Evolutionary conservation across 2,329 filamentous ascomycete species (phyloP), one percentile per base, ranked within the genome.

Genomic region (Graphilbum fragrans): DNA sequence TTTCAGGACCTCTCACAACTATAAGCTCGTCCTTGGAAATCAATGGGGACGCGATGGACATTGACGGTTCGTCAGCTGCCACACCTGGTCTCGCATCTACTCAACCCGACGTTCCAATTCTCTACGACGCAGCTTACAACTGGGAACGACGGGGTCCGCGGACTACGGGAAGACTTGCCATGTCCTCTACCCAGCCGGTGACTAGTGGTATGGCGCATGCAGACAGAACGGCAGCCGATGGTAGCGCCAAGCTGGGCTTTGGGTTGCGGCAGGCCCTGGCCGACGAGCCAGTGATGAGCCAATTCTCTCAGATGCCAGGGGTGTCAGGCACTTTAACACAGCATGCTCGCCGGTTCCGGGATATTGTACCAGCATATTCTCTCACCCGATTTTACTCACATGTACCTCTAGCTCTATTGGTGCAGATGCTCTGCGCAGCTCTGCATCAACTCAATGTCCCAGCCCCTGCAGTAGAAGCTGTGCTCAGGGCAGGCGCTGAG

Each of bases 381-480:
- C 75, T 98, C 47, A 90, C 90, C 7, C 82, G 88, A 43, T 98
- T 98, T 70, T 88, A 92, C 62, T 95, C 88, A 1, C 75, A 81
- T 38, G 79, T 90, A 53, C 75, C 86, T 2, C 67, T 86, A 6
- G 65, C 74, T 14, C 72, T 90, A 43, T 74, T 98, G 1, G 71
- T 94, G 0, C 81, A 87, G 39, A 79, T 90, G 57, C 68, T 98
- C 18, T 71, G 76, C 52, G 83, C 87, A 49, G 84, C 86, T 1
- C 67, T 98, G 22, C 86, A 94, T 57, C 78, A 84, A 44, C 76
- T 96, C 32, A 88, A 87, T 49, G 79, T 98, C 2, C 84, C 86
- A 1, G 39, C 37, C 0, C 73, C 82, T 5, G 74, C 77, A 0
- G 63, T 71, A 2, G 56, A 61, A 1, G 53, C 58, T 5, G 63